Base-by-base conservation (phyloP, 208 protist species). In the Crithidia sp. region DNA sequence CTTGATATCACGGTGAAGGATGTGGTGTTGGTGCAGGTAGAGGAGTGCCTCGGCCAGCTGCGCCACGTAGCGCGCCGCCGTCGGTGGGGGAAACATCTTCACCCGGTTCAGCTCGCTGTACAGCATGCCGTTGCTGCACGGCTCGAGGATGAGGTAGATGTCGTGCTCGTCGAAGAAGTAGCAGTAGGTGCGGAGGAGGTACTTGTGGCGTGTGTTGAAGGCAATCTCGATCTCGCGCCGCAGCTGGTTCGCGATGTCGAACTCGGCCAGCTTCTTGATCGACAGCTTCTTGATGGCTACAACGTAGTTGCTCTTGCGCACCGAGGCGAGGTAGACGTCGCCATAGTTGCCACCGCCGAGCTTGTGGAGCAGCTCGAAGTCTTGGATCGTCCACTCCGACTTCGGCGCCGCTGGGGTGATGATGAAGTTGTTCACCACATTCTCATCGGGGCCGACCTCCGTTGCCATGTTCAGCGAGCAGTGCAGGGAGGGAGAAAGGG, bases 211-310 rank as follows among this genome's bases (percentile, higher is more conserved):
- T 14, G 99, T 89, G 89, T 99, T 94, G 36, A 98, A 98, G 66
- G 99, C 98, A 64, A 99, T 99, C 79, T 99, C 99, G 67, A 99
- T 99, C 81, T 99, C 98, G 28, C 99, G 89, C 5, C 98, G 82
- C 14, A 99, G 91, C 86, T 99, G 99, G 56, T 97, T 97, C 43
- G 98, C 96, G 41, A 99, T 97, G 45, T 97, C 89, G 45, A 96
- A 89, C 70, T 99, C 94, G 5, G 95, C 84, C 7, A 99, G 77
- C 79, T 99, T 97, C 62, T 90, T 88, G 61, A 99, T 96, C 9
- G 92, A 89, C 12, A 98, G 79, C 67, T 98, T 96, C 87, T 99
- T 99, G 39, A 99, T 90, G 2, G 98, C 99, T 7, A 99, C 97
- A 39, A 99, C 93, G 81, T 95, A 99, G 72, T 99, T 98, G 68